Evolutionary conservation across 352 stramenopile species (phyloP).

Genomic region (Saprolegnia parasitica): DNA sequence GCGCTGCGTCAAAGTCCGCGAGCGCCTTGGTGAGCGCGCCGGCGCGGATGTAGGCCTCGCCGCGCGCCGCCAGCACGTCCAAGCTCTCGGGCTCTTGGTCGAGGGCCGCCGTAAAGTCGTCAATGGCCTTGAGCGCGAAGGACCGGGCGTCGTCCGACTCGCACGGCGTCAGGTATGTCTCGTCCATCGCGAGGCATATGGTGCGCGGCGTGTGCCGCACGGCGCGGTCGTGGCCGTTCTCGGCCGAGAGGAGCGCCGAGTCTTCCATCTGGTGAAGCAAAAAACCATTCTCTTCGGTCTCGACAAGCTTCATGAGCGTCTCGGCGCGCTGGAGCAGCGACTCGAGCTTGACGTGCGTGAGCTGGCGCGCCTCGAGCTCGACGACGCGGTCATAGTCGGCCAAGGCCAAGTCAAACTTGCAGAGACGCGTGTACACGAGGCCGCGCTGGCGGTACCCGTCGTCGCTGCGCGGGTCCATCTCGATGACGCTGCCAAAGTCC

Average conservation of each 20-base stretch:
- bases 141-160: constrained; percentile 33
- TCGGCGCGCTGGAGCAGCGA: constrained; percentile 55
- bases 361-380: constrained; percentile 42
- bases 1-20: constrained; percentile 8
- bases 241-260: constrained; percentile 24
- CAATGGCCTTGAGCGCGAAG: constrained; percentile 52
- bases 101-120: constrained; percentile 56
- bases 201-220: constrained; percentile 8
- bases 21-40: constrained; percentile 48
- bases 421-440: constrained; percentile 48
- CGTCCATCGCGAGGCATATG: constrained; percentile 28
- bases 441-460: constrained; percentile 60
- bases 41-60: constrained; percentile 45
- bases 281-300: constrained; percentile 39
- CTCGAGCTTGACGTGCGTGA: constrained; percentile 36
- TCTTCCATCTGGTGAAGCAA: constrained; percentile 30
- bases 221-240: constrained; percentile 18
- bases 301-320: constrained; percentile 48
- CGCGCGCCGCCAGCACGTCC: constrained; percentile 44
- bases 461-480: constrained; percentile 54
- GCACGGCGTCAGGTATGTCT: constrained; percentile 28
- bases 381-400: constrained; percentile 59
- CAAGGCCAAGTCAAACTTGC: constrained; percentile 43
- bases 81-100: constrained; percentile 41
- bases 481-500: constrained; percentile 60